Evolutionary conservation across 2,329 filamentous ascomycete genomes (phyloP), one percentile per base, ranked within the genome.

Genomic region (Colletotrichum camelliae): DNA sequence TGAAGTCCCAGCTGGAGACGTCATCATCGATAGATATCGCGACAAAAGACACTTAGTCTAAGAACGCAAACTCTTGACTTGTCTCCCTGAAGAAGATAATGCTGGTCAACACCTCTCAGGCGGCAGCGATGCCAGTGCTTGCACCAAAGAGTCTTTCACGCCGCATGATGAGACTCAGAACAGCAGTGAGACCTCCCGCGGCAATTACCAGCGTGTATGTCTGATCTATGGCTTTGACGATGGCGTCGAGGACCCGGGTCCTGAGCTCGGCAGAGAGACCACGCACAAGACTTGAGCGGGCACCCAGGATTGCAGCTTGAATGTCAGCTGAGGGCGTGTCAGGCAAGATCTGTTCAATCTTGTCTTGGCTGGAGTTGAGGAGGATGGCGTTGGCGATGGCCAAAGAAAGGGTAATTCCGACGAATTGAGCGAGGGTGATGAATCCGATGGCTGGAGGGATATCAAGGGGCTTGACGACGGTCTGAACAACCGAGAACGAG

Each of bases 401-500:
- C 8, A 61, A 18, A 10, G 58, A 27, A 7, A 33, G 27, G 16
- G 58, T 61, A 13, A 31, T 61, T 13, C 58, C 58, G 15, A 61
- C 24, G 2, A 61, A 61, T 29, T 61, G 58, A 15, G 58, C 58
- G 0, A 82, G 76, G 21, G 80, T 83, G 65, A 86, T 84, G 78
- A 84, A 84, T 8, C 84, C 81, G 33, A 86, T 81, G 6, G 81
- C 81, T 9, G 79, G 71, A 3, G 82, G 72, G 7, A 84, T 78
- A 10, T 82, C 77, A 2, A 77, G 62, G 8, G 81, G 78, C 3
- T 77, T 64, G 9, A 84, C 83, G 13, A 80, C 81, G 4, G 80
- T 80, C 65, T 84, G 84, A 1, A 81, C 83, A n/a, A 86, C 81
- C 1, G 84, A 79, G 74, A 83, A 86, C 8, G 78, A 75, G 1